Evolutionary conservation across 495 filamentous ascomycete genomes (phyloP).

Genomic region (Hypoxylon rickii): DNA sequence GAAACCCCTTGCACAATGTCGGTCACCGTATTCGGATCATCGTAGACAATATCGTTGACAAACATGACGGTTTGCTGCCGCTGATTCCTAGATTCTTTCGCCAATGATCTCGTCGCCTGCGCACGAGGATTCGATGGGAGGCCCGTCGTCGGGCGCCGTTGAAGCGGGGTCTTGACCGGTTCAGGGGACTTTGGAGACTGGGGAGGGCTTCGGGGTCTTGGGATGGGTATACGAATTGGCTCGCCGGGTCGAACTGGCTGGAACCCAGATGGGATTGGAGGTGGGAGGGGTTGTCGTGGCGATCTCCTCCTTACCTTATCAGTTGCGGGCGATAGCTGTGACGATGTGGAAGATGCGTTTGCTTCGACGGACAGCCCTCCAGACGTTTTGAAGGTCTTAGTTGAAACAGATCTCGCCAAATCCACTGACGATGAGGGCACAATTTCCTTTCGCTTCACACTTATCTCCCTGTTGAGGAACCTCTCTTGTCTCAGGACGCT

Average conservation of each 20-base stretch:
- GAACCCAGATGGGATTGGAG: slow-evolving; percentile 28
- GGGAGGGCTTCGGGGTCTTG: slow-evolving; percentile 28
- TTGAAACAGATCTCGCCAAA: slow-evolving; percentile 29
- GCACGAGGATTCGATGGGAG: slow-evolving; percentile 55
- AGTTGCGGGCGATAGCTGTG: slow-evolving; percentile 51
- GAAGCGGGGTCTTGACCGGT: slow-evolving; percentile 46
- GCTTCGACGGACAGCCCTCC: slow-evolving; percentile 35
- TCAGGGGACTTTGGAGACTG: slow-evolving; percentile 35
- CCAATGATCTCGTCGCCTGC: slow-evolving; percentile 42
- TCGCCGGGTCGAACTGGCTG: slow-evolving; percentile 34
- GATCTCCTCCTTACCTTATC: slow-evolving; percentile 50
- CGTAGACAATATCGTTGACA: slow-evolving; percentile 56
- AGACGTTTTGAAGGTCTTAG: slow-evolving; percentile 27
- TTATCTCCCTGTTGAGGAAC: slow-evolving; percentile 42
- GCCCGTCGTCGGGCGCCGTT: slow-evolving; percentile 53
- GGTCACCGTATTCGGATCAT: slow-evolving; percentile 50
- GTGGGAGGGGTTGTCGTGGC: slow-evolving; percentile 36
- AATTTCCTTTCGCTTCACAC: slow-evolving; percentile 51
- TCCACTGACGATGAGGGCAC: slow-evolving; percentile 15
- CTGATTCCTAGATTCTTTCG: slow-evolving; percentile 34
- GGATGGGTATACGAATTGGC: slow-evolving; percentile 38
- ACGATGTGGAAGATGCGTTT: slow-evolving; percentile 42
- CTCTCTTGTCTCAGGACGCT: slow-evolving; percentile 27
- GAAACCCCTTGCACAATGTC: slow-evolving; percentile 49
- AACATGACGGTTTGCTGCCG: slow-evolving; percentile 56